Percentiles rank a stretch among this genome's conserved stretches.
Conservation (phyloP, 2,329 filamentous ascomycete genomes). For the Penicillium occitanis region DNA sequence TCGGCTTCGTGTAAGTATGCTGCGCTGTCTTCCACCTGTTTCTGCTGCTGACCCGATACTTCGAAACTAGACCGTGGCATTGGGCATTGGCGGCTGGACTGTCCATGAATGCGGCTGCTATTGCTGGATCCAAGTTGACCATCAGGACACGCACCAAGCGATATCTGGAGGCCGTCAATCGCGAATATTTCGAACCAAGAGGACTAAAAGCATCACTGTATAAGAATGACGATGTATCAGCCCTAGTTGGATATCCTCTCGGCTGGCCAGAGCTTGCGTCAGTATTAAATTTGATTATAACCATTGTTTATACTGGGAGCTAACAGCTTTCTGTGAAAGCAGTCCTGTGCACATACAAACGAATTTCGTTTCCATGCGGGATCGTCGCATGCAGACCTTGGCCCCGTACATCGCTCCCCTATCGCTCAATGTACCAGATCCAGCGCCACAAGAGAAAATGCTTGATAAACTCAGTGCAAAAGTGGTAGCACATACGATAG, state of each 20-base stretch:
- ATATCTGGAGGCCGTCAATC: slow-evolving; percentile 1
- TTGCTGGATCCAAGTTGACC: background rate
- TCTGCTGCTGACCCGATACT: background rate
- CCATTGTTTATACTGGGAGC: background rate
- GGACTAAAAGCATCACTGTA: slow-evolving; percentile 8
- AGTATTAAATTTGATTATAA: background rate
- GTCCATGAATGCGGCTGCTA: slow-evolving; percentile 9
- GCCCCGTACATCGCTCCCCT: slow-evolving; percentile 5
- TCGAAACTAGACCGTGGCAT: slow-evolving; percentile 8
- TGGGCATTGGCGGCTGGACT: slow-evolving; percentile 13
- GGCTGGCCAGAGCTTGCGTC: background rate
- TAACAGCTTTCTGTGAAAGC: background rate
- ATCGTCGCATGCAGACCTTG: slow-evolving; percentile 10
- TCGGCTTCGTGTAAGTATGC: slow-evolving; percentile 11
- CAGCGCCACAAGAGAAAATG: slow-evolving; percentile 4
- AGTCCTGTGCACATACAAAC: background rate
- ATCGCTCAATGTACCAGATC: background rate
- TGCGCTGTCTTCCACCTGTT: background rate
- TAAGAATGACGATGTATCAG: slow-evolving; percentile 5
- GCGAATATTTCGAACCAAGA: slow-evolving; percentile 14
- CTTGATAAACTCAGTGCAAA: slow-evolving; percentile 9
- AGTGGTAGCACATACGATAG: slow-evolving; percentile 6
- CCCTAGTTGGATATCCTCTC: background rate
- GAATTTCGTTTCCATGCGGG: background rate
- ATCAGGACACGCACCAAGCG: background rate